Percentiles rank a stretch among this genome's conserved stretches.
Evolutionary conservation across 345 rosid genomes (phyloP).

Genomic region (Odontarrhena argentea): DNA sequence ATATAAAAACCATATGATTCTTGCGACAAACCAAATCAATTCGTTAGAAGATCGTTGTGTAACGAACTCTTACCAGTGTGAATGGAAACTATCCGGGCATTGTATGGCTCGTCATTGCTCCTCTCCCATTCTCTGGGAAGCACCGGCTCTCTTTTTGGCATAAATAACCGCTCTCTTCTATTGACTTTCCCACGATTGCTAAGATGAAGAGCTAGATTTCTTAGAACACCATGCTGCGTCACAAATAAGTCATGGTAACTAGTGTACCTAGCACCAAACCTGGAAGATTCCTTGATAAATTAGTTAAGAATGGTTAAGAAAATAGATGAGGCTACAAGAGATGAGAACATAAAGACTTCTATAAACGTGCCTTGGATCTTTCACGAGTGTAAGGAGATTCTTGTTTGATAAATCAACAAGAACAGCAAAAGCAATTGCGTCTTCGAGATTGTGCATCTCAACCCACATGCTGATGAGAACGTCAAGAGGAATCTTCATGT

Average conservation of each 20-base stretch:
- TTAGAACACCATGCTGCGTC: constrained; percentile 80
- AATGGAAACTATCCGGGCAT: constrained; percentile 75
- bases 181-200: constrained; percentile 51
- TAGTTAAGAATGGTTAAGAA: not conserved
- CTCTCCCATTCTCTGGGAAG: constrained; percentile 89
- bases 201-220: constrained; percentile 80
- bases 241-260: constrained; percentile 72
- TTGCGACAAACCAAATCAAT: not conserved
- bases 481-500: constrained; percentile 82
- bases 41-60: not conserved
- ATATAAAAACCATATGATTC: constrained; percentile 4
- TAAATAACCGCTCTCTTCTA: constrained; percentile 58
- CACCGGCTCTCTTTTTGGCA: constrained; percentile 63
- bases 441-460: constrained; percentile 61
- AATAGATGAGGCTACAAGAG: not conserved
- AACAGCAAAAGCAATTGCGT: constrained; percentile 70
- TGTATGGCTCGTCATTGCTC: constrained; percentile 56
- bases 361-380: constrained; percentile 62
- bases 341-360: constrained; percentile 25
- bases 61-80: constrained; percentile 58
- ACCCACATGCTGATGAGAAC: constrained; percentile 84
- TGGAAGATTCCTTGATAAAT: constrained; percentile 35
- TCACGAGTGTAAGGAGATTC: constrained; percentile 79
- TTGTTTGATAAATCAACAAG: constrained; percentile 76
- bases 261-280: constrained; percentile 68